These are phyloP conservation scores for Yarrowia sp. DNA, from an alignment of 805 yeast species.

Conservation along the genomic window DNA sequence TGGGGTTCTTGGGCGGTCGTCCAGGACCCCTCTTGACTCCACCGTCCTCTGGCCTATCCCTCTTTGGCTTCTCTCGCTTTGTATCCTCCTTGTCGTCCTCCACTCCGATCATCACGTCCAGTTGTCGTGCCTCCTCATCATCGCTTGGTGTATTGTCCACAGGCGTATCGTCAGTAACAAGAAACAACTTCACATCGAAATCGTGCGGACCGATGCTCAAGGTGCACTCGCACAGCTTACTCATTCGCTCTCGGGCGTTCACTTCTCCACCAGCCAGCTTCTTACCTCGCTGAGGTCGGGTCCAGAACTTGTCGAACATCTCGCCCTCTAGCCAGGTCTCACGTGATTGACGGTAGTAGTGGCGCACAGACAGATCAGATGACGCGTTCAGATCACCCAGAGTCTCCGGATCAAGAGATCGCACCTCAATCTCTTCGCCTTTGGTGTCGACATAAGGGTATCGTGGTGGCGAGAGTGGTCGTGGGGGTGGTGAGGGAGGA, in stretches of 20 bases:
- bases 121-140: constrained; percentile 7
- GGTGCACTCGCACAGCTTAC: constrained; percentile 74
- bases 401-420: background rate
- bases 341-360: constrained; percentile 51
- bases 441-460: constrained; percentile 17
- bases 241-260: constrained; percentile 82
- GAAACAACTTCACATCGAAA: constrained; percentile 72
- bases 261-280: constrained; percentile 45
- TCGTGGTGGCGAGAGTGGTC: constrained; percentile 1
- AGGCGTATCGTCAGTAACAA: constrained; percentile 67
- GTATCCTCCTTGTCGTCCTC: constrained; percentile 1
- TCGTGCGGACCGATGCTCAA: constrained; percentile 78
- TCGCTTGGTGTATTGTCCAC: constrained; percentile 8
- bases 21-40: background rate
- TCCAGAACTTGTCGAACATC: constrained; percentile 79
- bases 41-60: background rate
- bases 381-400: constrained; percentile 17
- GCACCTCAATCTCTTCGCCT: constrained; percentile 20
- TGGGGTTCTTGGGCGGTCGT: background rate
- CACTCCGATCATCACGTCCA: constrained; percentile 10
- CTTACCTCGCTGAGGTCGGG: constrained; percentile 58
- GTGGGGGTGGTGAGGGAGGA: constrained; percentile 4
- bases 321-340: constrained; percentile 60
- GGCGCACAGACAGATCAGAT: constrained; percentile 17
- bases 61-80: background rate